Evolutionary conservation across 2,329 filamentous ascomycete species (phyloP), one percentile per base, ranked within the genome.

Genomic region (Arthrobotrys iridis): DNA sequence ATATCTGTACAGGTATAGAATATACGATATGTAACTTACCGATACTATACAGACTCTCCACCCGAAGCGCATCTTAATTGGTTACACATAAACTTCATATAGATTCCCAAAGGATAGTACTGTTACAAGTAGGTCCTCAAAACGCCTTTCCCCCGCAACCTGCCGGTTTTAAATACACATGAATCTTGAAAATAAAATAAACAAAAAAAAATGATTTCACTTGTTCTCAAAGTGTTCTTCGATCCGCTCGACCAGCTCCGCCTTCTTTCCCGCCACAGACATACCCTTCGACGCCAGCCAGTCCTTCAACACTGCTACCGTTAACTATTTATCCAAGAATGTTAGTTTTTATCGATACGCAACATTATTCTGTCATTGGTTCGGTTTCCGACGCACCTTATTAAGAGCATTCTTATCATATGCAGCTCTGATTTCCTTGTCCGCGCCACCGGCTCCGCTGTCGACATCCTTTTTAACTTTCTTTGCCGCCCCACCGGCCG

Each of bases 161-260:
- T 37, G 28, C n/a, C n/a, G n/a, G n/a, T n/a, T n/a, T n/a, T n/a
- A n/a, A n/a, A n/a, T n/a, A n/a, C n/a, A n/a, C n/a, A n/a, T n/a
- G n/a, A n/a, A n/a, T n/a, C n/a, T n/a, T n/a, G n/a, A n/a, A n/a
- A n/a, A n/a, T n/a, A n/a, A n/a, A n/a, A 1, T 20, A 1, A 15
- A 20, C 18, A 55, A 35, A 10, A 30, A 22, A 55, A 55, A 22
- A 11, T 20, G 22, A 18, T 15, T 58, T 79, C 65, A 83, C 72
- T 84, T 85, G 50, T 79, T 78, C 77, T 86, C 84, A 63, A 85
- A 84, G 75, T 81, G 83, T 65, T 82, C 82, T 74, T 86, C 84
- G 30, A 86, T 82, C 37, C 82, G 81, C 40, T 86, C 84, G n/a
- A 86, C 80, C 30, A 86, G 80, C 68, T 86, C 85, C 4, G 82